Percentiles rank a stretch among this genome's conserved stretches.
These are phyloP conservation scores for Daldinia concentrica DNA, from an alignment of 495 filamentous ascomycete species.

Conservation along the genomic window DNA sequence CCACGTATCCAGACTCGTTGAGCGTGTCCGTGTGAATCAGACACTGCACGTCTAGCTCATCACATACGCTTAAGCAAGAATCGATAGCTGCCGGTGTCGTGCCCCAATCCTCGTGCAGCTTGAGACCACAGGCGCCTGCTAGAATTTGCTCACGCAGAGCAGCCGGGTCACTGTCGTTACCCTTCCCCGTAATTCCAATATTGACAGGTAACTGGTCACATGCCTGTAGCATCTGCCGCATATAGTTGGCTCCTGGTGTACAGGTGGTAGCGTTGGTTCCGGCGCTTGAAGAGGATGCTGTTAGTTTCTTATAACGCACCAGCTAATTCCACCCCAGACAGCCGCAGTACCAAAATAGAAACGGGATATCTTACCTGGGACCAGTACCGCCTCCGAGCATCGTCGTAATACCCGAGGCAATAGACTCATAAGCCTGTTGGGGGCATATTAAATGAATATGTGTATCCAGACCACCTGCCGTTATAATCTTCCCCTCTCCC, in stretches of 20 bases:
- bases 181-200: conserved; percentile 94
- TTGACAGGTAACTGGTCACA: conserved; percentile 89
- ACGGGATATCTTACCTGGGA: conserved; percentile 64
- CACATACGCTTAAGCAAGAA: conserved; percentile 85
- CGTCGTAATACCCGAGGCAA: conserved; percentile 90
- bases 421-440: conserved; percentile 87
- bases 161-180: conserved; percentile 80
- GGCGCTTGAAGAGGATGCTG: conserved; percentile 63
- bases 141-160: conserved; percentile 83
- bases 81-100: conserved; percentile 93
- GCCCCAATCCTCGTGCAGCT: conserved; percentile 98
- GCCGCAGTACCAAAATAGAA: not conserved
- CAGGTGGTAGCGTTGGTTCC: conserved; percentile 96
- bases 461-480: conserved; percentile 89
- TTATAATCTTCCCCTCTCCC: conserved; percentile 91
- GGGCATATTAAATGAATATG: conserved; percentile 98
- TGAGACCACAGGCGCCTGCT: conserved; percentile 89
- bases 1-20: conserved; percentile 97
- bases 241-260: conserved; percentile 84
- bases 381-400: conserved; percentile 94
- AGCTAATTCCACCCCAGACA: not conserved
- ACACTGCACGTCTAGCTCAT: conserved; percentile 90
- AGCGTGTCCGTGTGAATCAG: conserved; percentile 98
- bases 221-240: conserved; percentile 93
- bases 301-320: conserved; percentile 1